Evolutionary conservation across 805 yeast species (phyloP), one percentile per base, ranked within the genome.

Genomic region (Ogataea degrootiae): DNA sequence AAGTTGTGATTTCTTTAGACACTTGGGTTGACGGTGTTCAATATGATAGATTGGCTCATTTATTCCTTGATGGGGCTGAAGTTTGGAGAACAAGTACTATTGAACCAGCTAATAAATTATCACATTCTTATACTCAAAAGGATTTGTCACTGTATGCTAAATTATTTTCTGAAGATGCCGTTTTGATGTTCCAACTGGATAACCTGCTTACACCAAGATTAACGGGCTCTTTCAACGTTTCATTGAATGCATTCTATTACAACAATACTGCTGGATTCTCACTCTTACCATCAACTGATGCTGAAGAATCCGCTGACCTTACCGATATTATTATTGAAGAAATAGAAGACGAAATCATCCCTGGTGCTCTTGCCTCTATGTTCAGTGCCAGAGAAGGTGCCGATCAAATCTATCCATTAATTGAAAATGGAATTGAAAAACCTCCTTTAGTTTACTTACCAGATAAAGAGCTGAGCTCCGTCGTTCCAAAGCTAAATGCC

Each of bases 41-140:
- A 59, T 82, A 78, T 54, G 88, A 83, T 58, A 67, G 89, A 49
- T 66, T 83, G 53, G 82, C 82, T 16, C 84, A 83, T 61, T 69
- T 87, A 41, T 83, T 75, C 55, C 63, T 85, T 33, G 73, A 74
- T 48, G 87, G 82, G 33, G 70, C 75, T 15, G 86, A 86, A 52
- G 68, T 88, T 37, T 88, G 96, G 96, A 77, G 96, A 65, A 82
- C 88, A 1, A 83, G 92, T 2, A 89, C 96, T 2, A 81, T 86
- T 15, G 96, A 88, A 65, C 96, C 96, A 1, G 76, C 76, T 47
- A 65, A 83, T 56, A 60, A 58, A 14, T 55, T 67, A 2, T 75
- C 76, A 9, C 76, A 71, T 53, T 77, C 85, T 23, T 57, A 64
- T 5, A 67, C 75, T 46, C 68, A 74, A 31, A 87, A 85, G 60